These are phyloP conservation scores for Cyamopsis tetragonoloba DNA, from an alignment of 306 rosid genomes.

Conservation along the genomic window DNA sequence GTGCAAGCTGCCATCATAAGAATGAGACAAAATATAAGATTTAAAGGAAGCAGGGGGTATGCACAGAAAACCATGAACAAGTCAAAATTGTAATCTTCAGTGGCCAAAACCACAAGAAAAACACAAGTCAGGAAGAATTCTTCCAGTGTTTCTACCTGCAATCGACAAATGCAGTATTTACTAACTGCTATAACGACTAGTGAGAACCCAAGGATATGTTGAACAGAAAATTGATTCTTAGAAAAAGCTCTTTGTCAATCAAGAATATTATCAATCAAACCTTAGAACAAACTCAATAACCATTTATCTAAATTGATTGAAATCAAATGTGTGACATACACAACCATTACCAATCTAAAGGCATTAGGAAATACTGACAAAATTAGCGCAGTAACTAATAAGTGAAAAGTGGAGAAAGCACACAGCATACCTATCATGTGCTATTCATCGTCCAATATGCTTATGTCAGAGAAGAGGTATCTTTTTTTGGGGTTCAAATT, in stretches of 20 bases:
- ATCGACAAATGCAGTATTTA: conserved; percentile 19
- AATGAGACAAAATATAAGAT: conserved; percentile 26
- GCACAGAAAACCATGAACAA: conserved; percentile 4
- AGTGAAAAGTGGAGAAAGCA: neutral
- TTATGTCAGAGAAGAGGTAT: neutral
- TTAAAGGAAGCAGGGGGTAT: neutral
- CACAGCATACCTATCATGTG: neutral
- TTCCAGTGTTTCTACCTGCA: neutral
- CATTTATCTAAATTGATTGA: neutral
- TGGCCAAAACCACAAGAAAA: conserved; percentile 8
- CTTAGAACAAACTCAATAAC: neutral
- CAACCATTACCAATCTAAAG: conserved; percentile 15
- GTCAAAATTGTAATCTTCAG: neutral
- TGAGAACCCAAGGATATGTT: neutral
- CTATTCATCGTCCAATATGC: neutral
- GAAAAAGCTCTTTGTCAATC: conserved; percentile 5
- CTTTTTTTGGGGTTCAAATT: neutral
- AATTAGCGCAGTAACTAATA: neutral
- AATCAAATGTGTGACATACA: neutral
- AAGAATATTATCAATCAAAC: conserved; percentile 16
- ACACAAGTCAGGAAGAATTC: conserved; percentile 2
- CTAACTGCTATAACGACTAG: conserved; percentile 5
- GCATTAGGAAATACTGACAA: conserved; percentile 6
- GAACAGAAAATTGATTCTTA: neutral
- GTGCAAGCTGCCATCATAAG: conserved; percentile 77